These are phyloP conservation scores for Lasiosphaeriaceae sp. DNA, from an alignment of 495 filamentous ascomycete species.

Conservation along the genomic window DNA sequence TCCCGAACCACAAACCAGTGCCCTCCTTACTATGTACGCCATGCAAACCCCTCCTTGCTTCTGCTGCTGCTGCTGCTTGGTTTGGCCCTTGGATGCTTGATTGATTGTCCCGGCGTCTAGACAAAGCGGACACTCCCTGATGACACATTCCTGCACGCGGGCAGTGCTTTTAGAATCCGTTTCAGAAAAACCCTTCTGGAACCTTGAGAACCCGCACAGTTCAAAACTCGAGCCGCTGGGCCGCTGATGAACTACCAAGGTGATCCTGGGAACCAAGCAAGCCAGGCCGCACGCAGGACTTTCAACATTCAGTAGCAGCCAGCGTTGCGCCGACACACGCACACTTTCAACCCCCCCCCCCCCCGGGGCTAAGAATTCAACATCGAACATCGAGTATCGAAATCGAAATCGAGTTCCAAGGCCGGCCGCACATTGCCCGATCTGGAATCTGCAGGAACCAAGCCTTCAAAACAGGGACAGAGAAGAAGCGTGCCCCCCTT, in stretches of 20 bases:
- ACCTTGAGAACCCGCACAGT: conserved; percentile 8
- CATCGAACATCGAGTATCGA: neutral
- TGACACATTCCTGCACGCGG: conserved; percentile 10
- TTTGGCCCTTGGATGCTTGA: neutral
- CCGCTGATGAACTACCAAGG: conserved; percentile 1
- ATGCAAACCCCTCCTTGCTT: neutral
- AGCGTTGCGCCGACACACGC: neutral
- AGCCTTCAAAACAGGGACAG: neutral
- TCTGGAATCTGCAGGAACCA: neutral
- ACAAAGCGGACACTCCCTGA: conserved; percentile 2
- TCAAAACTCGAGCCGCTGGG: conserved; percentile 7
- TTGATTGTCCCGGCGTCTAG: conserved; percentile 9
- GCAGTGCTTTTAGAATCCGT: conserved; percentile 12
- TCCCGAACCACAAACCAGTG: conserved; percentile 1
- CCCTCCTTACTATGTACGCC: conserved; percentile 1
- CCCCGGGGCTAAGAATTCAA: neutral
- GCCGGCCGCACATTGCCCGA: neutral
- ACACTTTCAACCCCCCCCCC: too few species aligned
- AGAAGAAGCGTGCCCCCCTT: too few species aligned
- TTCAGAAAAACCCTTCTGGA: conserved; percentile 22
- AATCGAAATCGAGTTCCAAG: neutral
- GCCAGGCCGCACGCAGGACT: neutral
- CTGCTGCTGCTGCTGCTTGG: neutral
- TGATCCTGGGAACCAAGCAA: neutral
- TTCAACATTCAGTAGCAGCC: neutral